Percentiles rank a stretch among this genome's conserved stretches.
Conservation (phyloP, 1,139 yeast species). For the Trichomonascaceae sp. region DNA sequence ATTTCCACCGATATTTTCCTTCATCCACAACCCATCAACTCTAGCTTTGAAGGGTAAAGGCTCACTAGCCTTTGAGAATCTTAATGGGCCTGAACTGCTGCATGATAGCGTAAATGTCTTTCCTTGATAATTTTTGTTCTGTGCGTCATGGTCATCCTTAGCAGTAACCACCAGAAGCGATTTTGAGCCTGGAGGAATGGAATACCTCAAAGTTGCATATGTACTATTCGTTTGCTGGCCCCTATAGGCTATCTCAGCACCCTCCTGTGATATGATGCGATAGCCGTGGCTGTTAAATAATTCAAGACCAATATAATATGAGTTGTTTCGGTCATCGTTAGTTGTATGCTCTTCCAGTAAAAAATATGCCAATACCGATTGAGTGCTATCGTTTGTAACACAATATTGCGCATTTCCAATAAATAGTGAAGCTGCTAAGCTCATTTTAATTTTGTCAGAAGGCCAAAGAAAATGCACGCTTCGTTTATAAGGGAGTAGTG, state of each 20-base stretch:
- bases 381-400: conserved; percentile 35
- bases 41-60: conserved; percentile 25
- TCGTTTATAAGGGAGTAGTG: conserved; percentile 31
- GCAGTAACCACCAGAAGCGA: conserved; percentile 5
- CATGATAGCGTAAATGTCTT: conserved; percentile 36
- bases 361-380: conserved; percentile 41
- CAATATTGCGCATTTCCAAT: conserved; percentile 46
- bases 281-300: conserved; percentile 21
- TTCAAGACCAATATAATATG: conserved; percentile 23
- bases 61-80: conserved; percentile 32
- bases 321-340: conserved; percentile 11
- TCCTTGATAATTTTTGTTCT: conserved; percentile 16
- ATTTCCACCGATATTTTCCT: conserved; percentile 49
- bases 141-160: conserved; percentile 19
- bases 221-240: not conserved
- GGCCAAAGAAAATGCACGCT: conserved; percentile 34
- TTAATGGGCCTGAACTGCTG: conserved; percentile 32
- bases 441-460: conserved; percentile 10
- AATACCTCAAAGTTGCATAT: conserved; percentile 7
- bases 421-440: conserved; percentile 18
- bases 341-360: conserved; percentile 38
- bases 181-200: conserved; percentile 1
- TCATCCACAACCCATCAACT: conserved; percentile 45
- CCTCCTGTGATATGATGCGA: conserved; percentile 3
- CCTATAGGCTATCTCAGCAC: not conserved